These are phyloP conservation scores for Lophium mytilinum DNA, from an alignment of 495 filamentous ascomycete species.

Conservation along the genomic window DNA sequence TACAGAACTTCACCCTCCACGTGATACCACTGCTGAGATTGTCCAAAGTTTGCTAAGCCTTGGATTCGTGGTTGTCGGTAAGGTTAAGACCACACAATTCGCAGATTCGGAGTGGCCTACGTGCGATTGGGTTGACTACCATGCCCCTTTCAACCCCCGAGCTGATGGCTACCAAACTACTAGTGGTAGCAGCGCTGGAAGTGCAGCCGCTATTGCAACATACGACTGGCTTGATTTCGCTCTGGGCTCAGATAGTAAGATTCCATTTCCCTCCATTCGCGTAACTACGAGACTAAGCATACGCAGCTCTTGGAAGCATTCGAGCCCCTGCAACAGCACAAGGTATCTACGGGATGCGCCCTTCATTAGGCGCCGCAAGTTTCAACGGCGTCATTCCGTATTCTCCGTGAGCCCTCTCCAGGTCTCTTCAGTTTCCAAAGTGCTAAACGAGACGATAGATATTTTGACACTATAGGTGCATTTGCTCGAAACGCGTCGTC, in stretches of 20 bases:
- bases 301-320: too few species aligned
- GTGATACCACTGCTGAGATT: background rate
- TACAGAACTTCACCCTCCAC: background rate
- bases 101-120: background rate
- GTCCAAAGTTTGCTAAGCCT: conserved; percentile 1
- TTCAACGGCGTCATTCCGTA: conserved; percentile 39
- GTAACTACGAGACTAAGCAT: too few species aligned
- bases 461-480: too few species aligned
- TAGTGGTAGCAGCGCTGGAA: background rate
- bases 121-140: conserved; percentile 2
- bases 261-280: background rate
- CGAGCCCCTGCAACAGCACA: conserved; percentile 23
- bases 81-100: background rate
- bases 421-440: too few species aligned
- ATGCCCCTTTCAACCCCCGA: conserved; percentile 7
- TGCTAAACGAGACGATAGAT: too few species aligned
- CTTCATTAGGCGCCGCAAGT: conserved; percentile 38
- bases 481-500: too few species aligned
- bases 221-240: background rate
- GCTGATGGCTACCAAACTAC: conserved; percentile 4
- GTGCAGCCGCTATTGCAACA: background rate
- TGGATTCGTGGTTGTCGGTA: conserved; percentile 3
- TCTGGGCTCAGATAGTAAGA: conserved; percentile 1
- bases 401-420: too few species aligned
- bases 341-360: conserved; percentile 43